phyloP scores from a whole-genome alignment of 148 eudicot genomes.

The Chenopodium album region DNA sequence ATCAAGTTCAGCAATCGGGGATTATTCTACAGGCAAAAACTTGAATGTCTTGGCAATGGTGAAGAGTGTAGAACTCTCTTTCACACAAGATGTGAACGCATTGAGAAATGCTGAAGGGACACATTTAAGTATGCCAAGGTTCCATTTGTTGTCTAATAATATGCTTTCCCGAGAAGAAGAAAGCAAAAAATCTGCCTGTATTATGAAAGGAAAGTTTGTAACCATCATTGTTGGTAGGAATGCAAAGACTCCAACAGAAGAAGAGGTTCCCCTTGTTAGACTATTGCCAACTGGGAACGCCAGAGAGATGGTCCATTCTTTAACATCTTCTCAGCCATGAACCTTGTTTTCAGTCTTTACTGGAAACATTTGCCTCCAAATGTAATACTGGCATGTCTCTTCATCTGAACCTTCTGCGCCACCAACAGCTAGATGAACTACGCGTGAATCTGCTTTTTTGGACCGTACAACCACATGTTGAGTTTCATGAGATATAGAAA shows the following conservation, averaged over 20 bases:
- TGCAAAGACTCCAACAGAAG: slow-evolving; percentile 35
- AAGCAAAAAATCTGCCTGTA: slow-evolving; percentile 46
- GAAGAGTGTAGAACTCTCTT: slow-evolving; percentile 16
- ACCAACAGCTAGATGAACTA: slow-evolving; percentile 28
- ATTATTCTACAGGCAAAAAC: slow-evolving; percentile 28
- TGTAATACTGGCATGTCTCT: slow-evolving; percentile 33
- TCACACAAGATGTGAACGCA: slow-evolving; percentile 36
- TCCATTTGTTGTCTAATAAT: slow-evolving; percentile 42
- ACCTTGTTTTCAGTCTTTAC: slow-evolving; percentile 31
- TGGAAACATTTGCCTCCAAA: slow-evolving; percentile 38
- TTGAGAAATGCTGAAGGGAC: slow-evolving; percentile 32
- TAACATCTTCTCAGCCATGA: slow-evolving; percentile 31
- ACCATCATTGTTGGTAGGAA: slow-evolving; percentile 41
- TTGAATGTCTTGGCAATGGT: slow-evolving; percentile 14
- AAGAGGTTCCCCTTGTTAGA: slow-evolving; percentile 32
- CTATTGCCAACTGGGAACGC: slow-evolving; percentile 44
- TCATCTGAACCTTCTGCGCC: slow-evolving; percentile 7
- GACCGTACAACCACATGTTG: slow-evolving; percentile 15
- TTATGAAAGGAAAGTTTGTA: slow-evolving; percentile 41
- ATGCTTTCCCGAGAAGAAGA: slow-evolving; percentile 46
- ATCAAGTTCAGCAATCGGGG: slow-evolving; percentile 34
- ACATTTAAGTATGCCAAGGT: slow-evolving; percentile 36
- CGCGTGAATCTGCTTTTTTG: slow-evolving; percentile 27
- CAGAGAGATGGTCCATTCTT: slow-evolving; percentile 35
- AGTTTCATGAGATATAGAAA: slow-evolving; percentile 35